These are phyloP conservation scores for Paracoccidioides lutzii DNA, from an alignment of 2,329 filamentous ascomycete genomes.

Conservation along the genomic window DNA sequence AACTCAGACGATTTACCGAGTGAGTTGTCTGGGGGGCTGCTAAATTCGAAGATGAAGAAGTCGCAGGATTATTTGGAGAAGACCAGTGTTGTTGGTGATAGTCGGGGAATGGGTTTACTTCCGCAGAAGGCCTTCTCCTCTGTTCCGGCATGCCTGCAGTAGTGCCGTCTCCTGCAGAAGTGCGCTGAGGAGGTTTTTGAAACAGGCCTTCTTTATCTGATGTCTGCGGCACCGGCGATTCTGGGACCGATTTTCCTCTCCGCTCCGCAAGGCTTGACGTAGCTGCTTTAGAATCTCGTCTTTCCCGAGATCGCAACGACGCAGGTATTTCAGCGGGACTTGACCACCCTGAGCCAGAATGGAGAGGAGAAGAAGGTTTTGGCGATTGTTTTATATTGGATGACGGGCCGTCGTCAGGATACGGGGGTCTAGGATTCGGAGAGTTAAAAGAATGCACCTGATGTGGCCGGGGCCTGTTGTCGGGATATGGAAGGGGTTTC, in stretches of 20 bases:
- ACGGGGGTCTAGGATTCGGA: conserved; percentile 22
- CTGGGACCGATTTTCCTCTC: conserved; percentile 53
- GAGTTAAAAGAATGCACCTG: conserved; percentile 21
- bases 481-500: conserved; percentile 57
- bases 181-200: conserved; percentile 44
- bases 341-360: conserved; percentile 19
- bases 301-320: conserved; percentile 29
- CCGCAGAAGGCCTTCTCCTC: conserved; percentile 13
- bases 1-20: conserved; percentile 52
- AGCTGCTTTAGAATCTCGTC: conserved; percentile 42
- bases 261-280: conserved; percentile 61
- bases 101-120: conserved; percentile 35
- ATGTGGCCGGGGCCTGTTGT: conserved; percentile 41
- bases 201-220: conserved; percentile 70
- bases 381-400: conserved; percentile 11
- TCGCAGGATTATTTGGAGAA: conserved; percentile 28
- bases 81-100: conserved; percentile 53
- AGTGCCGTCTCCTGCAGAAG: conserved; percentile 25
- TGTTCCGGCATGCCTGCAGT: conserved; percentile 1
- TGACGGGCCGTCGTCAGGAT: conserved; percentile 21
- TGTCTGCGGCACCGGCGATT: conserved; percentile 64
- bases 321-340: conserved; percentile 27
- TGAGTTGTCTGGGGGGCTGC: conserved; percentile 38
- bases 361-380: conserved; percentile 18
- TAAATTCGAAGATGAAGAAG: conserved; percentile 25